Base-by-base conservation (phyloP, 306 rosid species). In the Ormosia semicastrata region DNA sequence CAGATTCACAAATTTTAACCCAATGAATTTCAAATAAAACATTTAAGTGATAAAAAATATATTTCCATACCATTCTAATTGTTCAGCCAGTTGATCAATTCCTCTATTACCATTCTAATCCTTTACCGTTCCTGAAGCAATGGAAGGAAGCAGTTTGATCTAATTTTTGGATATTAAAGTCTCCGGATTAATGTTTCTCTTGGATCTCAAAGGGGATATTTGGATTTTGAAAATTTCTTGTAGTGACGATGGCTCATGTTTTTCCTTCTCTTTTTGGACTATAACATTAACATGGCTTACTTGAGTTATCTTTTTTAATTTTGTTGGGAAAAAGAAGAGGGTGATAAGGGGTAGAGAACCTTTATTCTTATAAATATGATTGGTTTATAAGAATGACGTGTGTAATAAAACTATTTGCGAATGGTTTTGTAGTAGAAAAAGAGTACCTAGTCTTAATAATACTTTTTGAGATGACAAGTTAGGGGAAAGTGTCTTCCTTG, bases 21-120 rank as follows among this genome's bases (percentile, higher is more conserved):
- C n/a, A n/a, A n/a, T n/a, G n/a, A n/a, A n/a, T n/a, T n/a, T n/a
- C n/a, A n/a, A n/a, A n/a, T n/a, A n/a, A n/a, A n/a, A n/a, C n/a
- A n/a, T n/a, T n/a, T n/a, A n/a, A n/a, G n/a, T n/a, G n/a, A n/a
- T n/a, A n/a, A n/a, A n/a, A n/a, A n/a, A n/a, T n/a, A n/a, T n/a
- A n/a, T n/a, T n/a, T n/a, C n/a, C n/a, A n/a, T n/a, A n/a, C n/a
- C n/a, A n/a, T n/a, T n/a, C n/a, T n/a, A 66, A 86, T 52, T 91
- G 95, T 91, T 87, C 85, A 94, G 90, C 85, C 80, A 86, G 89
- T 71, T 85, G 71, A 83, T 77, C 70, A 79, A 24, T 34, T 71
- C 76, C 81, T 81, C 71, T 41, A 43, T 71, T 71, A 50, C 40
- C 46, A 41, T 47, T 46, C 57, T 39, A 33, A 81, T 73, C 67